Base-by-base conservation (phyloP, 345 rosid genomes). In the Citrus sinensis region DNA sequence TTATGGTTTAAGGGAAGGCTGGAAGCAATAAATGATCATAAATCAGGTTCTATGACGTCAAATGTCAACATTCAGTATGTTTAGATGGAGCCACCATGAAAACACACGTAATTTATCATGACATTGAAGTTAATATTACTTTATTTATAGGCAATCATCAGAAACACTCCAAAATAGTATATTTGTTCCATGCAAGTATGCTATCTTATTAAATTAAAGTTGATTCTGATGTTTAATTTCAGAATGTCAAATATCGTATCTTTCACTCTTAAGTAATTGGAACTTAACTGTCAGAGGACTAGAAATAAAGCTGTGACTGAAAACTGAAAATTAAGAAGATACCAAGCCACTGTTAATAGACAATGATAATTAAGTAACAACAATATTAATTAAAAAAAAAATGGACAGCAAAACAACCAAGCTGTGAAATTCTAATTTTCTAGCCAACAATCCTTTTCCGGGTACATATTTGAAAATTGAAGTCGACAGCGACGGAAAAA, bases 241-340 rank as follows among this genome's bases (percentile, higher is more conserved):
- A 75, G 22, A 37, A 37, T 37, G 13, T 64, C 49, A 32, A 64
- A 35, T 22, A n/a, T 20, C 11, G 49, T 42, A 19, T 30, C 78
- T 75, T 75, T n/a, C 78, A 75, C 70, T 49, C 71, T 17, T 17
- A 75, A 63, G 63, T 29, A 46, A 64, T 75, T 2, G 42, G 42
- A 17, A 27, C 19, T 49, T 25, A 7, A 25, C 3, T 34, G 24
- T 61, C 34, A 63, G 5, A 32, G 68, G 34, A 20, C n/a, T 19
- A 9, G 25, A 35, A 66, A 20, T 22, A 73, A 73, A 73, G 35
- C 7, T 24, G 37, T 35, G 5, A 20, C n/a, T 10, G 46, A 71
- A 71, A 20, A 20, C n/a, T 10, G 46, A 71, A 71, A 20, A 71
- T 32, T 55, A 34, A 71, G 34, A 27, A 22, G 20, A 10, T 42